Conservation (phyloP, 805 yeast genomes). For the Lachancea fermentati region DNA sequence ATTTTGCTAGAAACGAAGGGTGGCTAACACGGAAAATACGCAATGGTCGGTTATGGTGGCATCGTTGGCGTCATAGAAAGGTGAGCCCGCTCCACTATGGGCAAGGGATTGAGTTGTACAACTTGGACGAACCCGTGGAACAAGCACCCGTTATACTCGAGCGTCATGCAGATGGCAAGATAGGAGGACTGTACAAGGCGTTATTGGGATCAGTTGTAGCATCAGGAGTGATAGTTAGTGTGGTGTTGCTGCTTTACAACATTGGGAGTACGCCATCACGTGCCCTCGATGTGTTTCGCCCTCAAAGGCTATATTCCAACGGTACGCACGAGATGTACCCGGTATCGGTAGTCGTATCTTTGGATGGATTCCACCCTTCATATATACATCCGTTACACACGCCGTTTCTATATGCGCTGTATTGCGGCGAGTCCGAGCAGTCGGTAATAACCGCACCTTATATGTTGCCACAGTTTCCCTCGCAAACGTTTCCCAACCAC, state of each 20-base stretch:
- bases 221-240: no score
- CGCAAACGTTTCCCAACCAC: conserved; percentile 87
- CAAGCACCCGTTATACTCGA: no score
- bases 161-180: no score
- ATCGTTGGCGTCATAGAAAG: neutral
- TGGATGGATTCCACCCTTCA: conserved; percentile 92
- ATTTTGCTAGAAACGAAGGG: neutral
- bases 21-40: neutral
- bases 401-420: conserved; percentile 61
- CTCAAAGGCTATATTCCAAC: no score
- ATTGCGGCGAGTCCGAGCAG: conserved; percentile 45
- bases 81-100: neutral
- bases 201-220: no score
- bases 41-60: no score
- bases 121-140: neutral
- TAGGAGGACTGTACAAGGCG: no score
- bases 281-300: no score
- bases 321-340: conserved; percentile 21
- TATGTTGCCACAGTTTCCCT: conserved; percentile 83
- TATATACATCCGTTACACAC: conserved; percentile 61
- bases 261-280: no score
- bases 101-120: neutral
- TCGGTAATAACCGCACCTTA: conserved; percentile 48
- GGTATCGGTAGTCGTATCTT: conserved; percentile 61
- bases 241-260: no score